Evolutionary conservation across 768 basidiomycete species (phyloP).

Genomic region (Galerina marginata): DNA sequence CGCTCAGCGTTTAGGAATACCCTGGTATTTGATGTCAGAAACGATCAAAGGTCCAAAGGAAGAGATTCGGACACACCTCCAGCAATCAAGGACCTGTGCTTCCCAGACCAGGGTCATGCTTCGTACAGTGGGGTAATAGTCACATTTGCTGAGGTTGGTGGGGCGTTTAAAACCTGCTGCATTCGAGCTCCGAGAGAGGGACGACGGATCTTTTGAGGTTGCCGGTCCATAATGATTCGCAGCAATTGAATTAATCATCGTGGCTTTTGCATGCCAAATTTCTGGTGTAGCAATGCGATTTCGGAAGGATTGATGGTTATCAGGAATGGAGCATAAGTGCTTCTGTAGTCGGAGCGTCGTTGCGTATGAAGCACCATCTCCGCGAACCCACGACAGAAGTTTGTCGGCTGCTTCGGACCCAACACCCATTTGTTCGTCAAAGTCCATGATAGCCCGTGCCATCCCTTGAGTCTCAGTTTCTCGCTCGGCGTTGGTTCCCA

Average conservation of each 20-base stretch:
- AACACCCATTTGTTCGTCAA: too few species aligned
- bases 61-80: too few species aligned
- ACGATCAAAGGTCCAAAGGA: too few species aligned
- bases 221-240: too few species aligned
- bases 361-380: slow-evolving; percentile 26
- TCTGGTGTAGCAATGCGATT: slow-evolving; percentile 23
- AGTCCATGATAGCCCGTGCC: too few species aligned
- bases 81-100: slow-evolving; percentile 20
- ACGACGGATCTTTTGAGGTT: slow-evolving; percentile 22
- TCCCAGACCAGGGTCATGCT: slow-evolving; percentile 28
- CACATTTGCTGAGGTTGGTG: slow-evolving; percentile 24
- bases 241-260: slow-evolving; percentile 22
- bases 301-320: slow-evolving; percentile 23
- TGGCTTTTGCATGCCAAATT: slow-evolving; percentile 26
- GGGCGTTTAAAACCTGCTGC: slow-evolving; percentile 21
- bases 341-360: slow-evolving; percentile 23
- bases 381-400: slow-evolving; percentile 19
- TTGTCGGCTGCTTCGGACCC: slow-evolving; percentile 21
- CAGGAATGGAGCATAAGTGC: slow-evolving; percentile 19
- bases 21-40: too few species aligned
- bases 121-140: slow-evolving; percentile 26
- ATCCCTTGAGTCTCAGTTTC: too few species aligned
- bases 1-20: too few species aligned
- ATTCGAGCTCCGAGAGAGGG: slow-evolving; percentile 14
- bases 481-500: too few species aligned